Percentiles rank a stretch among this genome's conserved stretches.
phyloP scores from a whole-genome alignment of 2,329 filamentous ascomycete species.

The Ascocoryne sarcoides region DNA sequence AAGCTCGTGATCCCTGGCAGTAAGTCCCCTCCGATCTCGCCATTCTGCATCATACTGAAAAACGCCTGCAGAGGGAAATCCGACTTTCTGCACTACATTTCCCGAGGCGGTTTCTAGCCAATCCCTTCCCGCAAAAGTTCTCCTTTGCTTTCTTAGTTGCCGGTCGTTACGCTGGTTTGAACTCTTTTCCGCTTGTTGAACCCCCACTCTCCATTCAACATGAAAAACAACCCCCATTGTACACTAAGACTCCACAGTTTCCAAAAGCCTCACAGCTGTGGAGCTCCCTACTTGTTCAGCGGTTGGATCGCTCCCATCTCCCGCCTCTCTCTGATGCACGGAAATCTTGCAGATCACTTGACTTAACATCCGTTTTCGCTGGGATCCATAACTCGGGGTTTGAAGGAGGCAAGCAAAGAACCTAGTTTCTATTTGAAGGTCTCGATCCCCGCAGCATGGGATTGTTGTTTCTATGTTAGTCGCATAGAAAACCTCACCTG shows the following conservation, averaged over 20 bases:
- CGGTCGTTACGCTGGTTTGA: no score
- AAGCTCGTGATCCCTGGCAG: not conserved
- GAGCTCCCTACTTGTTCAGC: no score
- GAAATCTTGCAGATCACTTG: conserved; percentile 1
- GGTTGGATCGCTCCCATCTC: not conserved
- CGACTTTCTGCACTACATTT: not conserved
- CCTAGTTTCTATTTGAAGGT: not conserved
- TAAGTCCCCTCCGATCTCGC: not conserved
- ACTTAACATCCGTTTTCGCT: not conserved
- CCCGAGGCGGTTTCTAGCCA: not conserved
- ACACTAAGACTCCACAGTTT: not conserved
- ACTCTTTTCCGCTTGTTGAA: not conserved
- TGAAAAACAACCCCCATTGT: not conserved
- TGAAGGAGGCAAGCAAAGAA: no score
- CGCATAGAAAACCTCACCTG: no score
- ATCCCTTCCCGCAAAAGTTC: not conserved
- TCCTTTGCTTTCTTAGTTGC: no score
- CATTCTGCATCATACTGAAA: not conserved
- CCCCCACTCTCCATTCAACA: not conserved
- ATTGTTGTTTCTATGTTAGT: no score
- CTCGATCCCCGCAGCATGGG: not conserved
- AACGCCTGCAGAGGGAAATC: not conserved
- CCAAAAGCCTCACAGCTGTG: no score
- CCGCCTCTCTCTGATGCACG: not conserved
- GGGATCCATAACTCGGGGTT: no score